Conservation (phyloP, 768 basidiomycete genomes). For the Cubamyces sp. region DNA sequence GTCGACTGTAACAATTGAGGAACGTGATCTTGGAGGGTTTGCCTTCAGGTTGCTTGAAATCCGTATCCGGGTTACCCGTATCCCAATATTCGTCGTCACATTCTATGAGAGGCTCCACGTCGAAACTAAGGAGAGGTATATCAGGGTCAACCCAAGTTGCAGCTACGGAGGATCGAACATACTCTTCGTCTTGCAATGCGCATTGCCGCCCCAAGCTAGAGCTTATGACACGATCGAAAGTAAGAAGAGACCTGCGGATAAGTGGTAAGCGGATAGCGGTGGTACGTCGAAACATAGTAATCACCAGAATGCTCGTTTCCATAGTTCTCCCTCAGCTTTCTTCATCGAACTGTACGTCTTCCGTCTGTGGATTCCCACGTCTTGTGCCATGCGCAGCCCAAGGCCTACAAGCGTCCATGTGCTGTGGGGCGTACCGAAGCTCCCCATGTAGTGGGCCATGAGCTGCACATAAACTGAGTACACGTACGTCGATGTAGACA, state of each 20-base stretch:
- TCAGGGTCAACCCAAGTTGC: too few relatives aligned
- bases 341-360: constrained; percentile 53
- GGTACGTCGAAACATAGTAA: not conserved
- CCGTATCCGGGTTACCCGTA: constrained; percentile 50
- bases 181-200: constrained; percentile 74
- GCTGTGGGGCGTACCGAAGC: constrained; percentile 6
- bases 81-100: constrained; percentile 84
- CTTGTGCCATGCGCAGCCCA: constrained; percentile 55
- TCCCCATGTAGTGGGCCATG: constrained; percentile 14
- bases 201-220: constrained; percentile 62
- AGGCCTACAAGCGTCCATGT: constrained; percentile 40
- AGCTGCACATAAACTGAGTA: constrained; percentile 6
- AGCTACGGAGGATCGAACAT: constrained; percentile 30
- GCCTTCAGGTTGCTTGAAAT: constrained; percentile 63
- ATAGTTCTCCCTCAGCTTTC: constrained; percentile 65
- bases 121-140: constrained; percentile 51
- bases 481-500: not conserved
- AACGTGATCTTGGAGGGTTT: constrained; percentile 59
- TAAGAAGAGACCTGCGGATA: constrained; percentile 45
- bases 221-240: constrained; percentile 49
- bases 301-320: constrained; percentile 81
- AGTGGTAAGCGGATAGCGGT: not conserved
- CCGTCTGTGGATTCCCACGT: constrained; percentile 76
- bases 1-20: constrained; percentile 57
- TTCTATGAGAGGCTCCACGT: constrained; percentile 60